These are phyloP conservation scores for Exsudoporus frostii DNA, from an alignment of 768 basidiomycete genomes.

Conservation along the genomic window DNA sequence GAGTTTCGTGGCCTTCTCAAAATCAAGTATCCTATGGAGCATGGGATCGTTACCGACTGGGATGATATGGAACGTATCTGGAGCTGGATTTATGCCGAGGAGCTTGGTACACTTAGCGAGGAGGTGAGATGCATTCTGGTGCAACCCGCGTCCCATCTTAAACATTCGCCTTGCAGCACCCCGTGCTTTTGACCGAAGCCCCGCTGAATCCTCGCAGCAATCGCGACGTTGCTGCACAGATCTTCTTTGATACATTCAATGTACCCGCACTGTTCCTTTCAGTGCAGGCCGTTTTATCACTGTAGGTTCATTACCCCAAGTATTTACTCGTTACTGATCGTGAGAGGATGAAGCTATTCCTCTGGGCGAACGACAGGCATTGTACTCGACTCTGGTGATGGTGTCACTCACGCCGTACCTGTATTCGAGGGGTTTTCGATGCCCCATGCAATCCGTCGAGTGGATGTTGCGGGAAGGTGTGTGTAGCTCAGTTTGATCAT, in stretches of 20 bases:
- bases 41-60: slow-evolving; percentile 99
- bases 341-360: slow-evolving; percentile 68
- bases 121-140: slow-evolving; percentile 57
- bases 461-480: slow-evolving; percentile 94
- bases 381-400: slow-evolving; percentile 97
- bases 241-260: slow-evolving; percentile 99
- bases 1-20: slow-evolving; percentile 93
- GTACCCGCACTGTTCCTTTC: slow-evolving; percentile 96
- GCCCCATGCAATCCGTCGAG: slow-evolving; percentile 95
- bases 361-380: slow-evolving; percentile 99
- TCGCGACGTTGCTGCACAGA: slow-evolving; percentile 94
- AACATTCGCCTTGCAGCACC: slow-evolving; percentile 61
- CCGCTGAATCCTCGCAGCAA: slow-evolving; percentile 96
- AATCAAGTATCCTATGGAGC: slow-evolving; percentile 99
- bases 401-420: slow-evolving; percentile 97
- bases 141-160: not conserved
- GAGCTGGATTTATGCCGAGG: slow-evolving; percentile 96
- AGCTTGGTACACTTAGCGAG: slow-evolving; percentile 92
- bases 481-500: slow-evolving; percentile 11
- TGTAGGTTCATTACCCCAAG: slow-evolving; percentile 55
- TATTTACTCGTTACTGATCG: slow-evolving; percentile 6
- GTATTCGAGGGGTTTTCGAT: slow-evolving; percentile 99
- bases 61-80: slow-evolving; percentile 99
- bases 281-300: slow-evolving; percentile 93
- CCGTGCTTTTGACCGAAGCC: slow-evolving; percentile 95